Evolutionary conservation across 169 alveolate genomes (phyloP).

Genomic region (Plasmodium billcollinsi): DNA sequence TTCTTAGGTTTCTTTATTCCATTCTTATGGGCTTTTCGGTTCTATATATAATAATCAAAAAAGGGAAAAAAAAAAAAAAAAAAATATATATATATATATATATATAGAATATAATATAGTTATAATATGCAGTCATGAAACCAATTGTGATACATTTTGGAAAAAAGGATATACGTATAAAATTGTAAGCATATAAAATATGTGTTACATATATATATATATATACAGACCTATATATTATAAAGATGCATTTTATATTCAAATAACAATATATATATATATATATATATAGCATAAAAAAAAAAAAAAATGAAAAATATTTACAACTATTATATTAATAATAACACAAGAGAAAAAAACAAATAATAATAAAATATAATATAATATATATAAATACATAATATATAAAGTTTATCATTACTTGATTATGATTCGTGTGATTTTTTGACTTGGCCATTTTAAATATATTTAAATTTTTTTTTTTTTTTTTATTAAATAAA

Average conservation of each 20-base stretch:
- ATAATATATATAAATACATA: neutral
- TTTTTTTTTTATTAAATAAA: constrained; percentile 1
- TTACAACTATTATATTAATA: neutral
- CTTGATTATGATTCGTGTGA: constrained; percentile 91
- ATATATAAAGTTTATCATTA: constrained; percentile 37
- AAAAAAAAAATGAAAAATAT: neutral
- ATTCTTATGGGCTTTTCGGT: constrained; percentile 88
- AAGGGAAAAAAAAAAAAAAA: too few species aligned
- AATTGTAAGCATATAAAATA: too few species aligned
- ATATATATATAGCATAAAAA: neutral
- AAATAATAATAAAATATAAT: neutral
- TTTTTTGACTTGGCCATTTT: constrained; percentile 90
- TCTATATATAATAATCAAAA: constrained; percentile 78
- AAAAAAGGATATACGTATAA: too few species aligned
- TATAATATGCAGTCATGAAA: too few species aligned
- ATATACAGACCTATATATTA: too few species aligned
- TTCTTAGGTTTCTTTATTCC: constrained; percentile 85
- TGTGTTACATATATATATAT: too few species aligned
- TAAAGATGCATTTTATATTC: neutral
- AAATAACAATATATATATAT: neutral
- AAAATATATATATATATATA: neutral
- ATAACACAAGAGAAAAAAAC: neutral
- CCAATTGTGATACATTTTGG: too few species aligned
- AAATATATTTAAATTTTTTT: neutral
- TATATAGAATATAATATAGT: too few species aligned